Base-by-base conservation (phyloP, 2,329 filamentous ascomycete genomes). In the Coniosporium tulheliwenetii region DNA sequence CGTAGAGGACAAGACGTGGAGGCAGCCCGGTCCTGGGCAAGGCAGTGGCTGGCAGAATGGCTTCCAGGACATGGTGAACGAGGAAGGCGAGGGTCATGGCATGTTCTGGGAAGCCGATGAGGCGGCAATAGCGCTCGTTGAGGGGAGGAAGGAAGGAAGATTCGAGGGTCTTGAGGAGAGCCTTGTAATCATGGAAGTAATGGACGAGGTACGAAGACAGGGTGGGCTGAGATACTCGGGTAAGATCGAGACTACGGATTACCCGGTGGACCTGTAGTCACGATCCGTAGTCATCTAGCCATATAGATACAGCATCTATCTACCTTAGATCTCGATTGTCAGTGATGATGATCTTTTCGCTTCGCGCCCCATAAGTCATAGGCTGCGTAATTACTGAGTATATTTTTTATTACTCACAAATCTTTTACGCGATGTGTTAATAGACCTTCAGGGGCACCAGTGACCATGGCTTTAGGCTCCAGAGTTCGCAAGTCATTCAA, bases 61-160 rank as follows among this genome's bases (percentile, higher is more conserved):
- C 29, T 69, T 68, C 42, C 62, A 59, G 12, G 58, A 53, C 34
- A 46, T 46, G 19, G 53, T 49, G 41, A 56, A 66, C 30, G 63
- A 26, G 71, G 67, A 26, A 26, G 19, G 19, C 10, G 61, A 67
- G 49, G 85, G 84, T 9, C 79, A 85, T 47, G 85, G 85, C 39
- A 91, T 93, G 83, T 91, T 85, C 63, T 89, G 80, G 80, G 81
- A 87, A 58, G 84, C 84, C 1, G 83, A 87, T 56, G 83, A 85
- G 65, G 80, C 75, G 47, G 83, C 79, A 26, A 69, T 78, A 37
- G 84, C 81, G 48, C 55, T 93, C 43, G 69, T 80, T 36, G 85
- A 91, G 55, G 83, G 85, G 15, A 77, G 76, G 61, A 72, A 79
- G 52, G 79, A 93, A 66, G 85, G 84, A 55, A 69, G 72, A 38